A percentile compares a stretch with the other conserved stretches of the same genome.
phyloP scores from a whole-genome alignment of 495 filamentous ascomycete genomes.

The Talaromyces wortmannii region DNA sequence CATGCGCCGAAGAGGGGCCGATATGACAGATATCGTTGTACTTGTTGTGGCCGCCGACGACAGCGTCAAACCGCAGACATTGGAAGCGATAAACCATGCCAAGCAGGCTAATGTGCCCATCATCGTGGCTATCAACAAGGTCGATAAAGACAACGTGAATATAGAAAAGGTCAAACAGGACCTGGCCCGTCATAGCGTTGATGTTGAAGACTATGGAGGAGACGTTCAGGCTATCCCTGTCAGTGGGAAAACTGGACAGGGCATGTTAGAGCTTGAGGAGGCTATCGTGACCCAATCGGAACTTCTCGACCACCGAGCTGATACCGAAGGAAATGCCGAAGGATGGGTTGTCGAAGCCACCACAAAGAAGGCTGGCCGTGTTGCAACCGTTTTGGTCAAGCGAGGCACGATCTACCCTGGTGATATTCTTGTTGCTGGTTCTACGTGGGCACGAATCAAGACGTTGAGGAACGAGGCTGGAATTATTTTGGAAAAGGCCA shows the following conservation, averaged over 20 bases:
- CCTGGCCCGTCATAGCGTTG: conserved; percentile 74
- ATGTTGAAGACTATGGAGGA: conserved; percentile 92
- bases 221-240: conserved; percentile 89
- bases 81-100: conserved; percentile 95
- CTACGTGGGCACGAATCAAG: conserved; percentile 76
- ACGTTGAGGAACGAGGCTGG: conserved; percentile 83
- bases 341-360: conserved; percentile 94
- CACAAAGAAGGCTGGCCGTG: conserved; percentile 78
- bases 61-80: conserved; percentile 93
- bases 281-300: conserved; percentile 77
- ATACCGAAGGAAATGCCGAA: conserved; percentile 69
- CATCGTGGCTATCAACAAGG: conserved; percentile 97
- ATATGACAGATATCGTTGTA: conserved; percentile 94
- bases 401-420: conserved; percentile 78
- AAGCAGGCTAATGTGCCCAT: conserved; percentile 87
- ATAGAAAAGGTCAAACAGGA: conserved; percentile 81
- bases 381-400: conserved; percentile 83
- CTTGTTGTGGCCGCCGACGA: conserved; percentile 97
- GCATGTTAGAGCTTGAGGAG: conserved; percentile 90
- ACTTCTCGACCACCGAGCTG: conserved; percentile 82
- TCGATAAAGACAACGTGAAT: conserved; percentile 79
- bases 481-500: conserved; percentile 59
- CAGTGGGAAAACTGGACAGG: conserved; percentile 88
- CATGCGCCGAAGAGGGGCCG: conserved; percentile 94
- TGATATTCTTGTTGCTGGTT: conserved; percentile 81